A percentile compares a stretch with the other conserved stretches of the same genome.
Evolutionary conservation across 2,329 filamentous ascomycete genomes (phyloP).

Genomic region (Fusarium coffeatum): DNA sequence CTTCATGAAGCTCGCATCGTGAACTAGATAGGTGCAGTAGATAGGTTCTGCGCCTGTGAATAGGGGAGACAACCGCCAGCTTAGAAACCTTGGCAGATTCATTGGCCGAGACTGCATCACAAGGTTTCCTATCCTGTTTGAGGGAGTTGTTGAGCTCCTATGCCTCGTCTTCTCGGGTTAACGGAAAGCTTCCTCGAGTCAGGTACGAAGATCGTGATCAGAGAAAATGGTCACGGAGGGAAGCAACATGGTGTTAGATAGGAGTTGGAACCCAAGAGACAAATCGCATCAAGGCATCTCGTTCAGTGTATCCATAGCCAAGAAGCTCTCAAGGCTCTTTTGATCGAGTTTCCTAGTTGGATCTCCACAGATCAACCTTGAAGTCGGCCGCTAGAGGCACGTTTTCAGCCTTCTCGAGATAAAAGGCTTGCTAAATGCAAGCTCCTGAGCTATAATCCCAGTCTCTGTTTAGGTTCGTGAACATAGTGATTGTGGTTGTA

Average conservation of each 20-base stretch:
- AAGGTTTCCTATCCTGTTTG: constrained; percentile 13
- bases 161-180: constrained; percentile 3
- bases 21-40: not conserved
- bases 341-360: not conserved
- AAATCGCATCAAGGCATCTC: not conserved
- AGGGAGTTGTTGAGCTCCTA: not conserved
- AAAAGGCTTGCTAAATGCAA: constrained; percentile 2
- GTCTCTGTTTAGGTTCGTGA: not conserved
- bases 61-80: not conserved
- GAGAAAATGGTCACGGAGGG: not conserved
- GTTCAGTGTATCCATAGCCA: constrained; percentile 1
- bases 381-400: constrained; percentile 9
- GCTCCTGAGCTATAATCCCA: not conserved
- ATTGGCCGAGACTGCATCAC: constrained; percentile 5
- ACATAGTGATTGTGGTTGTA: not conserved
- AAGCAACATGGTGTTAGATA: not conserved
- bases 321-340: not conserved
- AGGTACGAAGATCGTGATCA: constrained; percentile 26
- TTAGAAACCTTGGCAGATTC: not conserved
- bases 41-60: not conserved
- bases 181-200: constrained; percentile 24
- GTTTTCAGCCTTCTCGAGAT: constrained; percentile 13
- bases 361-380: constrained; percentile 10
- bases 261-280: not conserved
- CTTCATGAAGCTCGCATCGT: not conserved